Conservation (phyloP, 78 protist species). For the Dictyostelium purpureum region DNA sequence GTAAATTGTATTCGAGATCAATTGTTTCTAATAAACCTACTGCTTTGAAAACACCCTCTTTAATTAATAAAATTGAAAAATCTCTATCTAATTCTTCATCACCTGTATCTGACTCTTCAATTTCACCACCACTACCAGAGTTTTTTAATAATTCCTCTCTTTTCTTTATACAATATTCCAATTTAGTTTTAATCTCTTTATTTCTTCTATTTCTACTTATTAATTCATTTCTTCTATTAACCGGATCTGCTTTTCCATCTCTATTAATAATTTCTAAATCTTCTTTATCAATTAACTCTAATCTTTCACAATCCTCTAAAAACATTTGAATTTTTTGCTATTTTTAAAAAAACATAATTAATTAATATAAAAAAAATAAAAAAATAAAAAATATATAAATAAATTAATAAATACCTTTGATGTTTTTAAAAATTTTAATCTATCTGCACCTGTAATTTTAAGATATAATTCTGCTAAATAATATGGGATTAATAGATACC, state of each 20-base stretch:
- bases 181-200: constrained; percentile 45
- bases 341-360: neutral
- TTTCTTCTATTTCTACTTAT: constrained; percentile 40
- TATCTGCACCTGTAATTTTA: constrained; percentile 21
- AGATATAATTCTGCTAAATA: constrained; percentile 56
- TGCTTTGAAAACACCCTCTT: constrained; percentile 14
- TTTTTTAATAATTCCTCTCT: constrained; percentile 8
- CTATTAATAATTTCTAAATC: constrained; percentile 33
- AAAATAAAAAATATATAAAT: neutral
- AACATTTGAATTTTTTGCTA: constrained; percentile 37
- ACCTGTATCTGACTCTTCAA: constrained; percentile 42
- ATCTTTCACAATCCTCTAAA: constrained; percentile 30
- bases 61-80: constrained; percentile 14
- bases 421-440: constrained; percentile 48
- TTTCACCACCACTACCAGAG: neutral
- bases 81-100: constrained; percentile 71
- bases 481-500: constrained; percentile 68
- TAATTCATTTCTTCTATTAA: constrained; percentile 50
- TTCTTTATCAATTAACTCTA: constrained; percentile 32
- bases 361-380: neutral
- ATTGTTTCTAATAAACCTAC: constrained; percentile 14
- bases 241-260: constrained; percentile 37
- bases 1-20: constrained; percentile 30
- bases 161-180: neutral
- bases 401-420: constrained; percentile 12